Evolutionary conservation across 495 filamentous ascomycete species (phyloP).

Genomic region (Daldinia loculata): DNA sequence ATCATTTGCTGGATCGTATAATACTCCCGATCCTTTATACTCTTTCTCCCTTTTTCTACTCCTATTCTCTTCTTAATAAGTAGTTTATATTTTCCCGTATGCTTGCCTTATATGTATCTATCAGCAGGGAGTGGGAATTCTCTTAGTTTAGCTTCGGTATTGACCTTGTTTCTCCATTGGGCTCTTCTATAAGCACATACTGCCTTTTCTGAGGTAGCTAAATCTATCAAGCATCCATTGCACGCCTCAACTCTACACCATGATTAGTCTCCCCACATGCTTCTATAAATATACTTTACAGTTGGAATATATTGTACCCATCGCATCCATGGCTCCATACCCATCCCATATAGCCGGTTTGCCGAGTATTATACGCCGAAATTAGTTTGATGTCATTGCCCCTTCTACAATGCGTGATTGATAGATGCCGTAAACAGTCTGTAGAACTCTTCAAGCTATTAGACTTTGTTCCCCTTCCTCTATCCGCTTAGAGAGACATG

Average conservation of each 20-base stretch:
- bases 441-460: no score
- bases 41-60: background rate
- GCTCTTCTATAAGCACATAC: background rate
- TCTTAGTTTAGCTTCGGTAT: background rate
- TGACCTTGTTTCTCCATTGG: background rate
- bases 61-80: background rate
- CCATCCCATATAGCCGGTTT: background rate
- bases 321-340: background rate
- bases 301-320: background rate
- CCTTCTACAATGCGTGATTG: background rate
- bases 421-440: background rate
- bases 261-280: background rate
- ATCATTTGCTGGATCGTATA: background rate
- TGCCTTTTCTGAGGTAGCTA: background rate
- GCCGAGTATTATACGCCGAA: background rate
- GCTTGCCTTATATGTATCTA: background rate
- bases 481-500: background rate
- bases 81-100: background rate
- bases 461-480: background rate
- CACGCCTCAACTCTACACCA: background rate
- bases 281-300: background rate
- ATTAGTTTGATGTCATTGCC: background rate
- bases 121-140: background rate
- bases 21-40: background rate
- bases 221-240: background rate